Evolutionary conservation across 768 basidiomycete species (phyloP).

Genomic region (Mycena amicta): DNA sequence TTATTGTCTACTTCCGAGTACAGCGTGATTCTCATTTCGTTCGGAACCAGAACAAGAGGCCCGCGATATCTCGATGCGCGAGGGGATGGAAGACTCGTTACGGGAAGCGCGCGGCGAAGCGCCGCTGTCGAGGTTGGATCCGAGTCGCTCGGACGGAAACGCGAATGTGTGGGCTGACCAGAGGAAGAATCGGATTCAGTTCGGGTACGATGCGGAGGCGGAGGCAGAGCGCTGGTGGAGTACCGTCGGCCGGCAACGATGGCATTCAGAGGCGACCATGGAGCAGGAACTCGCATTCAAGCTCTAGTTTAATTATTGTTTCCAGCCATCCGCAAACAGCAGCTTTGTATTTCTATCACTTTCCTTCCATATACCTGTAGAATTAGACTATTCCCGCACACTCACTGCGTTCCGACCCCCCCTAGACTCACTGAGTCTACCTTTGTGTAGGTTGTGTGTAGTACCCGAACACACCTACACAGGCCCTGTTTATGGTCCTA

Average conservation of each 20-base stretch:
- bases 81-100: slow-evolving; percentile 47
- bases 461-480: too few relatives aligned
- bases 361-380: not conserved
- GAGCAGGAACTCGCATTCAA: not conserved
- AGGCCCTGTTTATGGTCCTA: too few relatives aligned
- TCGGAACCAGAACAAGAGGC: slow-evolving; percentile 42
- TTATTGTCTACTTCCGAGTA: too few relatives aligned
- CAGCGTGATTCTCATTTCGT: too few relatives aligned
- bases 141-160: slow-evolving; percentile 29
- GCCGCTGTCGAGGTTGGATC: not conserved
- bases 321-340: not conserved
- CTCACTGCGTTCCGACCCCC: too few relatives aligned
- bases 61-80: slow-evolving; percentile 54
- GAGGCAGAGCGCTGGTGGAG: slow-evolving; percentile 54
- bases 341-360: not conserved
- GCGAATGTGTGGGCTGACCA: slow-evolving; percentile 62
- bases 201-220: slow-evolving; percentile 58
- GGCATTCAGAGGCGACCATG: not conserved
- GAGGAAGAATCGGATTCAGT: slow-evolving; percentile 46
- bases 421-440: too few relatives aligned
- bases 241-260: not conserved
- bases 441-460: too few relatives aligned
- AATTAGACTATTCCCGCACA: too few relatives aligned
- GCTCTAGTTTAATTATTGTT: not conserved
- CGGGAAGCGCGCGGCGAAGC: slow-evolving; percentile 24